Conservation (phyloP, 768 basidiomycete species). For the Holtermanniella nyarrowii region DNA sequence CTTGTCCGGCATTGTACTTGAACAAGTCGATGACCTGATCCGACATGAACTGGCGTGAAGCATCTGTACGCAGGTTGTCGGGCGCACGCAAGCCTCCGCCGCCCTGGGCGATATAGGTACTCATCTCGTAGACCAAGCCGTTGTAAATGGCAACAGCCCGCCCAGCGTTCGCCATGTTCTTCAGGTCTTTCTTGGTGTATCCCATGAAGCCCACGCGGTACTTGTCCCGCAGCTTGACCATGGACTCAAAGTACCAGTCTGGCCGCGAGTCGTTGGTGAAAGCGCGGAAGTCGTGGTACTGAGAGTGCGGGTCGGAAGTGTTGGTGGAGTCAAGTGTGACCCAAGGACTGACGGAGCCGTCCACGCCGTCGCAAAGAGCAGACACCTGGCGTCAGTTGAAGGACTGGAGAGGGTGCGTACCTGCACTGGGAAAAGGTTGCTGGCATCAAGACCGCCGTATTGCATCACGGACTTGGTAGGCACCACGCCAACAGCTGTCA, state of each 20-base stretch:
- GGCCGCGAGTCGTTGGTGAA: constrained; percentile 74
- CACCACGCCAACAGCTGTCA: constrained; percentile 60
- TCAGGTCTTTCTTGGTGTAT: constrained; percentile 64
- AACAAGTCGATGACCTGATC: constrained; percentile 34
- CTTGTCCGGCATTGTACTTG: constrained; percentile 40
- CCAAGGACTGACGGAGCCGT: constrained; percentile 71
- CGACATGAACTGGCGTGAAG: constrained; percentile 36
- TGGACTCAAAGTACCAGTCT: constrained; percentile 94
- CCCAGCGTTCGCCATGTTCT: constrained; percentile 53
- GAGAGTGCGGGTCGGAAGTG: constrained; percentile 53
- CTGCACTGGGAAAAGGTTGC: constrained; percentile 87
- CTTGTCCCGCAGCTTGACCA: constrained; percentile 86
- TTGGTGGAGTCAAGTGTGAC: constrained; percentile 68
- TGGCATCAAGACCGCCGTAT: constrained; percentile 69
- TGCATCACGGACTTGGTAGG: constrained; percentile 62
- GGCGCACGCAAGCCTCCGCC: constrained; percentile 45
- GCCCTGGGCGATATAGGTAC: constrained; percentile 62
- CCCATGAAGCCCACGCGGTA: constrained; percentile 82
- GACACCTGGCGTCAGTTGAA: constrained; percentile 49
- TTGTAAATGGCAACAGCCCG: constrained; percentile 72
- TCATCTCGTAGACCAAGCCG: constrained; percentile 74
- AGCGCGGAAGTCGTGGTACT: constrained; percentile 94
- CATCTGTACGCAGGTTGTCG: constrained; percentile 11
- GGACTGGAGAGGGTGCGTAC: constrained; percentile 42
- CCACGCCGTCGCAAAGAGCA: constrained; percentile 80